These are phyloP conservation scores for Boletellus ananiceps DNA, from an alignment of 768 basidiomycete genomes.

Conservation along the genomic window DNA sequence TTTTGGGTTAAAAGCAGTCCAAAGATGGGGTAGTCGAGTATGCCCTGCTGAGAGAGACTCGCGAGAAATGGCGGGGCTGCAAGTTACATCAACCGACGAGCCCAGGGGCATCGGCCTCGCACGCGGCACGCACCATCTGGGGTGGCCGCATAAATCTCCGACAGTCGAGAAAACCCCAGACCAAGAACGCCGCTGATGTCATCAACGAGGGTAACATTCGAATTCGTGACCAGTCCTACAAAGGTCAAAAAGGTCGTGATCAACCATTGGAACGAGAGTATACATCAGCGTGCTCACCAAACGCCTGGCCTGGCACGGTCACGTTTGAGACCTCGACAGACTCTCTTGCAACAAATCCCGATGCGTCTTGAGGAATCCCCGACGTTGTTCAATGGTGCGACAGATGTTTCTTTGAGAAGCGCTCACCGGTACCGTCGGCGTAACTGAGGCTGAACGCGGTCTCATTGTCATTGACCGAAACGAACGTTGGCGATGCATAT, in stretches of 20 bases:
- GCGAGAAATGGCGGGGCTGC: constrained; percentile 67
- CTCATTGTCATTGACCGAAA: constrained; percentile 53
- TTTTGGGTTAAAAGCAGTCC: constrained; percentile 63
- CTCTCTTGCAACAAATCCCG: constrained; percentile 70
- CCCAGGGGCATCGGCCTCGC: not conserved
- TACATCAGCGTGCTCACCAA: constrained; percentile 46
- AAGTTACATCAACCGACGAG: not conserved
- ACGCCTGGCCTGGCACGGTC: constrained; percentile 54
- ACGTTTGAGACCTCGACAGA: constrained; percentile 56
- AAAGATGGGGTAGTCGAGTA: constrained; percentile 71
- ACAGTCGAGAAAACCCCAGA: constrained; percentile 71
- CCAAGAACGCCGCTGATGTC: constrained; percentile 70
- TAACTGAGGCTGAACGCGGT: constrained; percentile 60
- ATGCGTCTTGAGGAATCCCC: constrained; percentile 42
- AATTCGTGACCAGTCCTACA: constrained; percentile 55
- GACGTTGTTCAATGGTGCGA: not conserved
- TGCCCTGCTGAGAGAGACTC: constrained; percentile 55
- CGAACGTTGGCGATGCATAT: constrained; percentile 64
- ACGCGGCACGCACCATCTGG: constrained; percentile 44
- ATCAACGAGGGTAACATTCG: constrained; percentile 59
- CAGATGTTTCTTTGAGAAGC: not conserved
- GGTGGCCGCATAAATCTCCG: constrained; percentile 45
- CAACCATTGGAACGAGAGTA: not conserved
- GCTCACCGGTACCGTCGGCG: constrained; percentile 65
- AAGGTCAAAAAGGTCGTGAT: not conserved